Evolutionary conservation across 345 rosid genomes (phyloP).

Genomic region (Corchorus olitorius): DNA sequence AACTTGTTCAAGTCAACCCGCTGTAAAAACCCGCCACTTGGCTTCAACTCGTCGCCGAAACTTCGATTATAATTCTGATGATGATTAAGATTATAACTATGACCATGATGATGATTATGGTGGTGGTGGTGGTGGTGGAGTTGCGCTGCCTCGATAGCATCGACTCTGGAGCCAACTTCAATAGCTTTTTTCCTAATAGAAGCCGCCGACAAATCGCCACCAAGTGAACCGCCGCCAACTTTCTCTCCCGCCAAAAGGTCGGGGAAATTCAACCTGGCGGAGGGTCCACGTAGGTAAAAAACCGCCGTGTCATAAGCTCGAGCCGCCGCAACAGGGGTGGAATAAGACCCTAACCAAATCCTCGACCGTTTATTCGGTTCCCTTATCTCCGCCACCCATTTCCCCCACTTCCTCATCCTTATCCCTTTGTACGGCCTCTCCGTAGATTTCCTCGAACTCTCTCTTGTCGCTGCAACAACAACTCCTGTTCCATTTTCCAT

Average conservation of each 20-base stretch:
- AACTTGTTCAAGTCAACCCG: constrained; percentile 89
- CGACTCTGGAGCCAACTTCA: constrained; percentile 93
- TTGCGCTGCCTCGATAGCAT: constrained; percentile 65
- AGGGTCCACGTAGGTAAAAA: constrained; percentile 83
- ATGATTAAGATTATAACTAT: constrained; percentile 17
- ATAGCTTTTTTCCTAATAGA: constrained; percentile 81
- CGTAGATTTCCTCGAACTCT: constrained; percentile 35
- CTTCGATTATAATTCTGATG: constrained; percentile 9
- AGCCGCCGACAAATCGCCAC: constrained; percentile 81
- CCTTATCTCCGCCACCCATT: constrained; percentile 99
- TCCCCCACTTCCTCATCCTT: constrained; percentile 99
- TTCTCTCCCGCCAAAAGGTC: constrained; percentile 65
- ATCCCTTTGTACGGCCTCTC: constrained; percentile 85
- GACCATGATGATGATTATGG: constrained; percentile 23
- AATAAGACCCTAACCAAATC: constrained; percentile 97
- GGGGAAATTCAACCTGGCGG: constrained; percentile 94
- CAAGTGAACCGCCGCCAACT: constrained; percentile 29
- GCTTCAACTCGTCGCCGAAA: constrained; percentile 38
- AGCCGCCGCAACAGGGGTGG: constrained; percentile 92
- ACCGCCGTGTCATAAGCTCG: constrained; percentile 98
- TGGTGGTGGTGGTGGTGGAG: constrained; percentile 37
- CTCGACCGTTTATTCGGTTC: constrained; percentile 95
- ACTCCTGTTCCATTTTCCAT: constrained; percentile 47
- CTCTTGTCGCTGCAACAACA: constrained; percentile 30
- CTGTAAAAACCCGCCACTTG: constrained; percentile 46